Evolutionary conservation across 2,329 filamentous ascomycete species (phyloP), one percentile per base, ranked within the genome.

Genomic region (Thelonectria rubi): DNA sequence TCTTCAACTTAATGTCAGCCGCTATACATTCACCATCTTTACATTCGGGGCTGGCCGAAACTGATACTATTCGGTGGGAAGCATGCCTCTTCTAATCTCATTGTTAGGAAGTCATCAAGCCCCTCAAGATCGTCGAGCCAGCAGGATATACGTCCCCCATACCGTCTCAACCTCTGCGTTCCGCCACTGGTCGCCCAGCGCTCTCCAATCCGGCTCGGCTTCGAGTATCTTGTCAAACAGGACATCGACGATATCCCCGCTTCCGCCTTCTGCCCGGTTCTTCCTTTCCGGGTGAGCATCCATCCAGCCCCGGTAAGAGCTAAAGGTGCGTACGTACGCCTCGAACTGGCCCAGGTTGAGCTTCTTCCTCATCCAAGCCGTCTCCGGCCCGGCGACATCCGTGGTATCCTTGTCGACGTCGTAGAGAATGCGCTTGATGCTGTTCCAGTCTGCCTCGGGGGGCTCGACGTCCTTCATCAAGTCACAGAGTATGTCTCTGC

Each of bases 251-350:
- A 90, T 70, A 74, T 91, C 88, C 1, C 87, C 87, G 8, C 78
- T 64, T 2, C 87, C 87, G 6, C 86, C 87, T 21, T 84, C 81
- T 5, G 75, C 79, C 68, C 80, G 78, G 56, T 80, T 80, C 72
- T 78, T 82, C 39, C 67, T 70, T 40, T 82, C 81, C 2, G 84
- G 82, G 74, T 88, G 80, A 11, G 79, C 80, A 63, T 85, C 82
- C 66, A 80, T 78, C 88, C 88, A 91, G 26, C 79, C 82, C 69
- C 81, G 81, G 73, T 82, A 88, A 42, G 82, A 77, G 71, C 86
- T 88, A 72, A 85, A 89, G 0, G 88, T 90, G 65, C 84, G 77
- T 58, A 83, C 73, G 74, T 89, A 90, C n/a, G 80, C 81, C 76
- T 88, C 86, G 55, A 87, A 80, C 68, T 86, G 80, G 1, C 84